These are phyloP conservation scores for Ophiostoma piceae DNA, from an alignment of 2,329 filamentous ascomycete species.

Conservation along the genomic window DNA sequence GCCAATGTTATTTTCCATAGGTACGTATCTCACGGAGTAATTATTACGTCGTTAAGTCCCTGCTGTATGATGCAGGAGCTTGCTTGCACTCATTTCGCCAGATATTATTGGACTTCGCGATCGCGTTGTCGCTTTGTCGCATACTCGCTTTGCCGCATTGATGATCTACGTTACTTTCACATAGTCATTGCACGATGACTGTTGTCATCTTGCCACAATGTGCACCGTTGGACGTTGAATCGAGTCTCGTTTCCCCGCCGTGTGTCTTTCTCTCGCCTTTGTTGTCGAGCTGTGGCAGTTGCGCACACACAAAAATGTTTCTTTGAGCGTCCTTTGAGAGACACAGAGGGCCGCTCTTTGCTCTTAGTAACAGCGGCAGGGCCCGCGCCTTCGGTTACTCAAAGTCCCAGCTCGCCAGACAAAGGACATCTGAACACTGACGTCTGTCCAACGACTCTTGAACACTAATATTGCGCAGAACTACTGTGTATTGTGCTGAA, in stretches of 20 bases:
- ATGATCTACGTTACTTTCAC: not conserved
- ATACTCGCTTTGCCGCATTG: not conserved
- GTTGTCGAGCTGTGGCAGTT: not conserved
- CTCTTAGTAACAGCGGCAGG: conserved; percentile 15
- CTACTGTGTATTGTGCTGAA: not conserved
- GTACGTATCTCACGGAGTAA: not conserved
- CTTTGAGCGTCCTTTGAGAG: not conserved
- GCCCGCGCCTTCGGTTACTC: conserved; percentile 15
- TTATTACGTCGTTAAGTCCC: not conserved
- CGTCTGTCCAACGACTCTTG: not conserved
- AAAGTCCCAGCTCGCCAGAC: conserved; percentile 7
- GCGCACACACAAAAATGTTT: not conserved
- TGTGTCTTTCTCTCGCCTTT: not conserved
- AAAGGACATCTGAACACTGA: not conserved
- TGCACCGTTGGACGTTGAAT: not conserved
- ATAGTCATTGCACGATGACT: not conserved
- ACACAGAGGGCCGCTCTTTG: not conserved
- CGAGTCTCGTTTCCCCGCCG: not conserved
- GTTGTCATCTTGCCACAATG: not conserved
- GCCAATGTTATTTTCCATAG: not conserved
- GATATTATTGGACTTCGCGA: not conserved
- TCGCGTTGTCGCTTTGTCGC: not conserved
- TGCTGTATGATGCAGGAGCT: not conserved
- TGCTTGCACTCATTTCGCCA: not conserved
- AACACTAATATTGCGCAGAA: not conserved